Evolutionary conservation across 192 early-diverging fungal genomes (phyloP).

Genomic region (Backusella westeae): DNA sequence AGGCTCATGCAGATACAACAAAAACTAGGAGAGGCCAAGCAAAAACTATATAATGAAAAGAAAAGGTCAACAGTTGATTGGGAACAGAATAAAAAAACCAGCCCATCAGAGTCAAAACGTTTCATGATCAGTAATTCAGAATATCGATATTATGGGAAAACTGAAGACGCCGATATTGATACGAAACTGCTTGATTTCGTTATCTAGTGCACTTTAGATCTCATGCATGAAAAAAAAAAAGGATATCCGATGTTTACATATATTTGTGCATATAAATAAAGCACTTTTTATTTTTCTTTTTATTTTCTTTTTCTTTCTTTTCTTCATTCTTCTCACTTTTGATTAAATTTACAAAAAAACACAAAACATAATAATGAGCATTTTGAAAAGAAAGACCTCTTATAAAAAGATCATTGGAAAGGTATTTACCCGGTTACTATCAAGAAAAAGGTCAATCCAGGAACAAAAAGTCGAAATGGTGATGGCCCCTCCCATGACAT

Average conservation of each 20-base stretch:
- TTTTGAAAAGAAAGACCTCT: background rate
- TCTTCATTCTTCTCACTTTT: background rate
- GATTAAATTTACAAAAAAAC: background rate
- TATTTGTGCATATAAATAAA: background rate
- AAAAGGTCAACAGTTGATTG: no score
- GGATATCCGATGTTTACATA: background rate
- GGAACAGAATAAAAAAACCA: no score
- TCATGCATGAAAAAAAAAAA: background rate
- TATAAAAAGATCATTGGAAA: background rate
- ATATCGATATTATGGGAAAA: no score
- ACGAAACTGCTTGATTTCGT: no score
- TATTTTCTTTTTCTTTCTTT: background rate
- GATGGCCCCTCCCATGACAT: background rate
- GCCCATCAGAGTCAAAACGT: no score
- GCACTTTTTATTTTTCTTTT: background rate
- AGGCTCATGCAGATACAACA: no score
- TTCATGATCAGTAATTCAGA: no score
- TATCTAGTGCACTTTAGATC: background rate
- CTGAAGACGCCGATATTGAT: no score
- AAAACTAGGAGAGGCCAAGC: no score
- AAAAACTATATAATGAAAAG: no score
- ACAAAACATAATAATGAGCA: background rate
- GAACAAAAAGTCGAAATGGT: background rate
- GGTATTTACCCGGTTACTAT: background rate
- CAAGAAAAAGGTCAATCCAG: background rate